Percentiles rank a stretch among this genome's conserved stretches.
Conservation (phyloP, 192 early-diverging fungal genomes). For the Podila horticola region DNA sequence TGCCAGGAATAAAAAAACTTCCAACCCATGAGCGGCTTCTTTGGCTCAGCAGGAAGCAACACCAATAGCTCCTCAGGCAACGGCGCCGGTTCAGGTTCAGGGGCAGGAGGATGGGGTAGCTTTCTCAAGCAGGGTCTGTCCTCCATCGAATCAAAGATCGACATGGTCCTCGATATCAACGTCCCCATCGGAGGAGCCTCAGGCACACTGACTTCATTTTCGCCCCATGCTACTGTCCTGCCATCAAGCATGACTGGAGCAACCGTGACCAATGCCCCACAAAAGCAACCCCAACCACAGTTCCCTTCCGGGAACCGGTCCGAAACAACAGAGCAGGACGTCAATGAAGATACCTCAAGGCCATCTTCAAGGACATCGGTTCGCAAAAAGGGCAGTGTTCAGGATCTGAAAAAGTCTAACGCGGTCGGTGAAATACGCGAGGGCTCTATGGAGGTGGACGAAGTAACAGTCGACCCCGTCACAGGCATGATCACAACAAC, state of each 20-base stretch:
- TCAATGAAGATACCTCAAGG: not conserved
- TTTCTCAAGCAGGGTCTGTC: slow-evolving; percentile 81
- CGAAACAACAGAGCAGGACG: not conserved
- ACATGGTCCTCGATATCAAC: slow-evolving; percentile 76
- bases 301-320: not conserved
- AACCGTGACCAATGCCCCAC: slow-evolving; percentile 4
- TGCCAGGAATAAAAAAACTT: not conserved
- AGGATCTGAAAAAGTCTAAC: not conserved
- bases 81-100: not conserved
- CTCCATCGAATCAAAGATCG: slow-evolving; percentile 78
- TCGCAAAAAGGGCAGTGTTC: not conserved
- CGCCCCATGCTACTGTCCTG: slow-evolving; percentile 23
- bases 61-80: slow-evolving; percentile 23
- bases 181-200: slow-evolving; percentile 38
- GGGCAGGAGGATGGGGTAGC: slow-evolving; percentile 62
- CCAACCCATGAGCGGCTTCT: slow-evolving; percentile 41
- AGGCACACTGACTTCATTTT: slow-evolving; percentile 28
- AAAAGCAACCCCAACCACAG: not conserved
- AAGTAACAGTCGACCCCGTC: slow-evolving; percentile 57
- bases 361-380: not conserved
- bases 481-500: slow-evolving; percentile 60
- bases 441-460: not conserved
- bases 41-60: slow-evolving; percentile 21
- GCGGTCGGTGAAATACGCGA: not conserved
- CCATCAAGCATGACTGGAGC: slow-evolving; percentile 15